Evolutionary conservation across 306 rosid species (phyloP), one percentile per base, ranked within the genome.

Genomic region (Prosopis cineraria): DNA sequence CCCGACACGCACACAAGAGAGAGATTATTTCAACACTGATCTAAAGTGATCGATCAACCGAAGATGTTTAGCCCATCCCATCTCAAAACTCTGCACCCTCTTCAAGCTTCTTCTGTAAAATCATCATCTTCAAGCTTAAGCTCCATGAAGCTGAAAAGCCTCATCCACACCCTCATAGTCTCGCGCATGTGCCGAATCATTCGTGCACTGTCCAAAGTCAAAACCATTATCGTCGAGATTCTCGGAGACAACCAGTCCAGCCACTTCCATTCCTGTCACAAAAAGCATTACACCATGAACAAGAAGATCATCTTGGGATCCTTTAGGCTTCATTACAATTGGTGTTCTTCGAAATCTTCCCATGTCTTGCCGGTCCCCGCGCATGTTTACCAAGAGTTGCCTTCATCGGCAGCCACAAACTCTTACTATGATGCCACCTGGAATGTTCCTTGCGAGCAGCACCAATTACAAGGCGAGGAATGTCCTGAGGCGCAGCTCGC

Each of bases 321-420:
- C 4, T 96, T 96, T 56, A 80, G 99, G 40, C 88, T 96, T 55
- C 99, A 96, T 78, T 96, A 96, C 27, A 96, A 96, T 27, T 96
- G 97, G 94, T 88, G 97, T 68, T 93, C 98, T 20, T 90, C 97
- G 0, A 84, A 80, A 65, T 85, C 94, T 7, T 88, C 94, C 4
- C 99, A 96, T 36, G 95, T 93, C 10, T 76, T 93, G 53, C 99
- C 99, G 0, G 96, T 93, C 12, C 96, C 93, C 0, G 84, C 88
- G 0, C 85, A 73, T 0, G 84, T 87, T 25, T 90, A 75, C 34
- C 90, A 88, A 47, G 93, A 83, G 7, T 29, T 84, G 13, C 33
- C 78, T 0, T 48, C 67, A 2, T 55, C 62, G 31, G 20, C 85
- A 24, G 65, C 65, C 9, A 29, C 36, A 0, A 79, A 82, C 36